These are phyloP conservation scores for Xerocomus subilludens DNA, from an alignment of 1,284 basidiomycete species.

Conservation along the genomic window DNA sequence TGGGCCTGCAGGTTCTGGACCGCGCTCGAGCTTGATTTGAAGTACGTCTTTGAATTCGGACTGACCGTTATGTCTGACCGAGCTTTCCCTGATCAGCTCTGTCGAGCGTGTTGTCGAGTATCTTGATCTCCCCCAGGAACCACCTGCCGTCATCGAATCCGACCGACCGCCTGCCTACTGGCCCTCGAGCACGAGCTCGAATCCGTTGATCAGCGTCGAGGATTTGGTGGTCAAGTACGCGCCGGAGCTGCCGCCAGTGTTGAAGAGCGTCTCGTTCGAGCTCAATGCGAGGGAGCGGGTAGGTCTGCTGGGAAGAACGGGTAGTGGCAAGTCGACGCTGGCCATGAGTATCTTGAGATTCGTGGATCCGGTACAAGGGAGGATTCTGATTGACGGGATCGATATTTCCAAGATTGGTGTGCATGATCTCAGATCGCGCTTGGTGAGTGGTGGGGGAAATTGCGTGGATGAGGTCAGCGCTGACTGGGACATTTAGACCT, in stretches of 20 bases:
- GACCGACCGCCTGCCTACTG: conserved; percentile 84
- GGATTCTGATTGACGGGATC: conserved; percentile 87
- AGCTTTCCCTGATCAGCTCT: conserved; percentile 75
- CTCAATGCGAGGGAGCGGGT: conserved; percentile 74
- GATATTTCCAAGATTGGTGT: conserved; percentile 91
- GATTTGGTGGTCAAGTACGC: conserved; percentile 85
- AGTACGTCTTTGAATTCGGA: conserved; percentile 35
- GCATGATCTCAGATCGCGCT: conserved; percentile 80
- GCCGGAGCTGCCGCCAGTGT: conserved; percentile 84
- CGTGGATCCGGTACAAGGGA: conserved; percentile 83
- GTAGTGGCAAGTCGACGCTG: conserved; percentile 82
- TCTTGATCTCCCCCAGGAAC: conserved; percentile 87
- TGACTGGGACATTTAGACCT: conserved; percentile 62
- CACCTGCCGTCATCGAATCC: conserved; percentile 75
- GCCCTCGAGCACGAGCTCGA: conserved; percentile 76
- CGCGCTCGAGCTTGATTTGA: conserved; percentile 58
- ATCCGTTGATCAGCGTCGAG: conserved; percentile 69
- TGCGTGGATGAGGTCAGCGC: conserved; percentile 2
- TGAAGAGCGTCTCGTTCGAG: conserved; percentile 78
- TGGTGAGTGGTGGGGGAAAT: conserved; percentile 60
- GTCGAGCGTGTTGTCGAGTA: conserved; percentile 93
- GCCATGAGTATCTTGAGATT: conserved; percentile 91
- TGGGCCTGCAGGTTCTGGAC: conserved; percentile 76
- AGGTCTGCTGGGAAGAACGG: conserved; percentile 80
- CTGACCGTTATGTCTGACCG: conserved; percentile 58